Evolutionary conservation across 2,329 filamentous ascomycete genomes (phyloP), one percentile per base, ranked within the genome.

Genomic region (Uncinocarpus reesii): DNA sequence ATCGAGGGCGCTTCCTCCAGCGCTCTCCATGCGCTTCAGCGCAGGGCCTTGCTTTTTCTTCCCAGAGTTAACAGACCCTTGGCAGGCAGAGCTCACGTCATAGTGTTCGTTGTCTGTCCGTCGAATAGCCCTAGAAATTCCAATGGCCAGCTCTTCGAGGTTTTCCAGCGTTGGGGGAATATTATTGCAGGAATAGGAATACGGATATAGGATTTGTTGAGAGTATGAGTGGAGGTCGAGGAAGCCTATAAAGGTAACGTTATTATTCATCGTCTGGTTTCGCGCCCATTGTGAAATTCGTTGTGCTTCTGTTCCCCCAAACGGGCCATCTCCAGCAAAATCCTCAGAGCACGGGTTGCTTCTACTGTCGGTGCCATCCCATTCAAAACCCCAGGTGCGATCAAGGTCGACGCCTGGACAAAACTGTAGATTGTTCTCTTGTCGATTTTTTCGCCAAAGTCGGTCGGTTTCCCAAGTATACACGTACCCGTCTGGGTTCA

Each of bases 171-270:
- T 88, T 0, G 90, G 89, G 10, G 92, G 90, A 23, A 81, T 72
- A 4, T 77, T 74, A 4, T 73, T 70, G 71, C 92, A 98, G 10
- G 85, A 86, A 67, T 86, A 95, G 4, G 85, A 82, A 63, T 89
- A 96, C 0, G 92, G 92, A 62, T 92, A 95, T 7, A 96, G 74
- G 18, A 98, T 83, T 66, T 95, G 85, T 67, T 98, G 89, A 0
- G 87, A 93, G 65, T 96, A 98, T 1, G 86, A 90, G 66, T 98
- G 92, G 21, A 96, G 74, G 63, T 98, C 92, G 37, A 96, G 63
- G 55, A 93, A 83, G 2, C 83, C 87, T n/a, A 89, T 77, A 56
- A 96, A 87, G 13, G 83, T 74, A 44, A 82, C 80, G 48, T 83
- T 81, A 61, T 83, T 78, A 55, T 79, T 72, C 6, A 76, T 71